phyloP scores from a whole-genome alignment of 2,329 filamentous ascomycete genomes.

The Sclerotiophoma versabilis region DNA sequence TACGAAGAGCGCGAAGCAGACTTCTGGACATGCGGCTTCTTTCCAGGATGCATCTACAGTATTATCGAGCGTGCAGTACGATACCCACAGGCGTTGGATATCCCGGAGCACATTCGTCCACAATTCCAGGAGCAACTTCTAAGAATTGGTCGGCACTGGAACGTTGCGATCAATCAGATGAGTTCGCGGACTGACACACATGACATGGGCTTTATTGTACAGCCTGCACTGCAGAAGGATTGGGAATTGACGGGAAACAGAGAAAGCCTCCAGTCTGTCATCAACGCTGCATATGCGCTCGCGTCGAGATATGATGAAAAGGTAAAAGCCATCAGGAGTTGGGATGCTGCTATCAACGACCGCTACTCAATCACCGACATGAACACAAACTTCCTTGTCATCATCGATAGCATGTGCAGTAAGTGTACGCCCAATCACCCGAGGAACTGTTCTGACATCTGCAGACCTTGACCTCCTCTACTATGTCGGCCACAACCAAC shows the following conservation, averaged over 20 bases:
- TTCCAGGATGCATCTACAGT: conserved; percentile 45
- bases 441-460: neutral
- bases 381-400: conserved; percentile 49
- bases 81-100: conserved; percentile 35
- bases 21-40: conserved; percentile 49
- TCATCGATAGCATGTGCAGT: conserved; percentile 55
- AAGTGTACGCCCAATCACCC: neutral
- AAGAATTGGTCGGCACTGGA: conserved; percentile 39
- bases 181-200: conserved; percentile 58
- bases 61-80: conserved; percentile 42
- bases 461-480: conserved; percentile 51
- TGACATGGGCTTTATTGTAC: conserved; percentile 63
- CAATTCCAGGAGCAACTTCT: conserved; percentile 35
- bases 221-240: conserved; percentile 56
- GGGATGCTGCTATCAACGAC: conserved; percentile 54
- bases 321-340: conserved; percentile 57
- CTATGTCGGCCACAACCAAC: conserved; percentile 43
- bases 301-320: conserved; percentile 53
- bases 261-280: conserved; percentile 51
- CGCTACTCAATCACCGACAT: conserved; percentile 48
- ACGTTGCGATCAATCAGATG: conserved; percentile 43
- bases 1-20: conserved; percentile 47
- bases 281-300: conserved; percentile 55
- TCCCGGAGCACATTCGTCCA: conserved; percentile 26
- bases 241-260: conserved; percentile 56